Evolutionary conservation across 305 asterid species (phyloP).

Genomic region (Rubia tinctorum): DNA sequence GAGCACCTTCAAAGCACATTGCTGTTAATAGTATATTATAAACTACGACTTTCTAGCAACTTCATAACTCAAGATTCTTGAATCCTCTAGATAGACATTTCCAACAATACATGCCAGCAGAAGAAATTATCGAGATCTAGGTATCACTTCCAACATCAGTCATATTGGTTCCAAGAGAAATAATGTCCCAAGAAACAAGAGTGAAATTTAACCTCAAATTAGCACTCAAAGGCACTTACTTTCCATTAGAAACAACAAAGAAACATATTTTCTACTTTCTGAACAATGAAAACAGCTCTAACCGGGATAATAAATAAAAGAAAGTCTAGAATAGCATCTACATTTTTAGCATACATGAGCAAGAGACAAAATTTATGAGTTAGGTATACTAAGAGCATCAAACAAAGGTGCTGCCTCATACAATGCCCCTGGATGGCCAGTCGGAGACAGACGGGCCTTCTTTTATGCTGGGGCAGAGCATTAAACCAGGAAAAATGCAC

Average conservation of each 20-base stretch:
- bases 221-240: not conserved
- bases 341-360: not conserved
- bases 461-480: not conserved
- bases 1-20: not conserved
- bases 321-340: not conserved
- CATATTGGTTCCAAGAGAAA: not conserved
- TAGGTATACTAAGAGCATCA: not conserved
- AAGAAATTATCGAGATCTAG: too few relatives aligned
- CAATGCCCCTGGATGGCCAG: not conserved
- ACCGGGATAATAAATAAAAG: not conserved
- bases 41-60: not conserved
- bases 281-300: not conserved
- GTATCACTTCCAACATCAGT: too few relatives aligned
- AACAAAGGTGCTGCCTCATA: not conserved
- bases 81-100: not conserved
- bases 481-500: not conserved
- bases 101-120: not conserved
- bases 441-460: not conserved
- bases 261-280: not conserved
- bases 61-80: not conserved
- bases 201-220: not conserved
- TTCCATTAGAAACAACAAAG: not conserved
- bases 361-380: not conserved
- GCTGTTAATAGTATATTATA: not conserved
- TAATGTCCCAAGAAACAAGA: not conserved